Base-by-base conservation (phyloP, 2,329 filamentous ascomycete species). In the Phoma herbarum region DNA sequence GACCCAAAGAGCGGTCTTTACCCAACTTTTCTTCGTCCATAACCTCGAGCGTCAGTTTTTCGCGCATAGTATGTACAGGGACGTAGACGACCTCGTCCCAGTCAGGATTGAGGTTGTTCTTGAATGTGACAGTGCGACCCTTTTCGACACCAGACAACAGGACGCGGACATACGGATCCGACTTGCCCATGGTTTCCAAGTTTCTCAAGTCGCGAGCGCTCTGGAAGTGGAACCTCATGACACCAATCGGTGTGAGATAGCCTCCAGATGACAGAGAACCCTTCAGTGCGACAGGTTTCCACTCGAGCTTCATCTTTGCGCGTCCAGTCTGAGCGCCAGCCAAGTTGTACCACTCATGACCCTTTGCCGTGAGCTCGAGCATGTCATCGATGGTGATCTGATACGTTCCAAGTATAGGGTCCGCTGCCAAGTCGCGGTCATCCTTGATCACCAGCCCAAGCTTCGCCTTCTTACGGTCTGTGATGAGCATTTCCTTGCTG, bases 31-130 rank as follows among this genome's bases (percentile, higher is more conserved):
- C 95, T 61, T 95, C 88, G 70, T 99, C 95, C 94, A 99, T 97
- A 64, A 98, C 93, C 77, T 99, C 95, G 18, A 99, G 80, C 1
- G 88, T 88, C 28, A 99, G 82, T 71, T 90, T 92, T 75, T 99
- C 95, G 29, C 92, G 89, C 14, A 85, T 71, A 7, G 89, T 93
- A 75, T 97, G 94, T 57, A 99, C 86, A 1, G 96, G 94, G 0
- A 99, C 85, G 73, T 99, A 99, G 22, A 97, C 85, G 23, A 99
- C 88, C 78, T 99, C 95, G 71, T 99, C 93, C 89, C 91, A 99
- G 52, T 95, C 90, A 2, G 95, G 95, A 74, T 96, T 92, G 57
- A 99, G 86, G 62, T 97, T 96, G 79, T 97, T 99, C 75, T 92
- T 89, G 82, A 95, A 97, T 0, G 94, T 98, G 49, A 99, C 95